Evolutionary conservation across 352 stramenopile genomes (phyloP), one percentile per base, ranked within the genome.

Genomic region (Saprolegnia diclina): DNA sequence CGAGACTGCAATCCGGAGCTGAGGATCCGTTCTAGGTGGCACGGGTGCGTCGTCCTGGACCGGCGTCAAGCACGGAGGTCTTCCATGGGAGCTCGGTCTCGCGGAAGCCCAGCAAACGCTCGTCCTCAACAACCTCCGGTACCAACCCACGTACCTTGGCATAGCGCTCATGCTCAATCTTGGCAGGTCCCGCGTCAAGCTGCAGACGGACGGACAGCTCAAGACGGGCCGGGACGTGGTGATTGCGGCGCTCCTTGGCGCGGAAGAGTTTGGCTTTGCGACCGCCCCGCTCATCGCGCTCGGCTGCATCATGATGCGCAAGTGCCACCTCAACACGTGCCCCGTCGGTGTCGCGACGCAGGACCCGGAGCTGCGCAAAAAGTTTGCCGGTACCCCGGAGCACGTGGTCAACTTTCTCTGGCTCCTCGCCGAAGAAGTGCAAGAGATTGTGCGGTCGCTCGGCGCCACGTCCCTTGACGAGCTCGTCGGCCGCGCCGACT

Each of bases 341-440:
- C 96, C 96, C 26, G 96, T 99, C n/a, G 96, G 96, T 64, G 92
- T 99, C 73, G 96, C 96, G n/a, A 99, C 96, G 5, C 96, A 99
- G 79, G 94, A 98, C 69, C 85, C 93, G 73, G 92, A 98, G 72
- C 81, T 99, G 21, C 83, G 94, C 53, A 92, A 93, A 71, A 98
- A 98, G 74, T 99, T 99, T 76, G 81, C 85, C 56, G 96, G 96
- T 40, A 84, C 98, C 77, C 96, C 95, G 42, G 94, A 98, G 75
- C 94, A 99, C 73, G 96, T 98, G 19, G 86, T 98, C 54, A 98
- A 98, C 77, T 99, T 98, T 77, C 97, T 99, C 75, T 98, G 96
- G 57, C 81, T 98, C 72, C 79, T 99, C 52, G 95, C 94, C 37
- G 94, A 99, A 76, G 95, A 99, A 74, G 85, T 99, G 65, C 82